phyloP scores from a whole-genome alignment of 768 basidiomycete species.

The Rhodotorula sphaerocarpa region DNA sequence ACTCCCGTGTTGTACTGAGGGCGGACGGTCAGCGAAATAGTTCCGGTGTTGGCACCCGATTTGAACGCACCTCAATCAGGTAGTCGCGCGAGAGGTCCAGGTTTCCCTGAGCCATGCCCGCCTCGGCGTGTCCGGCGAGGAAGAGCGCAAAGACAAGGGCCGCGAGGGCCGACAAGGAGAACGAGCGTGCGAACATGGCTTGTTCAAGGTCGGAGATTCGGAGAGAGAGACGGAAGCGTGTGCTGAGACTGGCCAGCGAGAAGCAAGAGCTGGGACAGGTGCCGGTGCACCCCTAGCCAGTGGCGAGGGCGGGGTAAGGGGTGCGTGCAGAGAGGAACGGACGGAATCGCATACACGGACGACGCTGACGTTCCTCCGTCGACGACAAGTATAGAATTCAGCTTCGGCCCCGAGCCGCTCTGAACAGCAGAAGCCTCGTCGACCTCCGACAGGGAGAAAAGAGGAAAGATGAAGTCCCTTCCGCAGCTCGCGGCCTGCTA shows the following conservation, averaged over 20 bases:
- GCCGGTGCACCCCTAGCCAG: neutral
- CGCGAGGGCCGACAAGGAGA: neutral
- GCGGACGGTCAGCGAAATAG: too few species aligned
- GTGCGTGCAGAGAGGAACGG: neutral
- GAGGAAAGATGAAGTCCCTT: too few species aligned
- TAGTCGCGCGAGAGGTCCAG: conserved; percentile 13
- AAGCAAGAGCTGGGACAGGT: neutral
- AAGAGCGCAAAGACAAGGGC: conserved; percentile 1
- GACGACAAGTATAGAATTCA: too few species aligned
- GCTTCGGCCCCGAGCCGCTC: too few species aligned
- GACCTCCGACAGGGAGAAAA: too few species aligned
- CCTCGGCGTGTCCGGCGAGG: neutral
- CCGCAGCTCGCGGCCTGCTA: too few species aligned
- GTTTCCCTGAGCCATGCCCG: conserved; percentile 13
- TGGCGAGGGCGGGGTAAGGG: too few species aligned
- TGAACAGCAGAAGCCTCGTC: too few species aligned
- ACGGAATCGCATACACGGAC: neutral
- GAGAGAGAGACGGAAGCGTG: neutral
- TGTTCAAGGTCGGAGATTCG: neutral
- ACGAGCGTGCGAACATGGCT: conserved; percentile 12
- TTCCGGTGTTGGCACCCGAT: too few species aligned
- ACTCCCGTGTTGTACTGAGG: neutral
- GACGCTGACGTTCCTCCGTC: too few species aligned
- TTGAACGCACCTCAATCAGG: neutral
- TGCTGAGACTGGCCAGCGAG: neutral